phyloP scores from a whole-genome alignment of 495 filamentous ascomycete genomes.

The Talaromyces thailandensis region DNA sequence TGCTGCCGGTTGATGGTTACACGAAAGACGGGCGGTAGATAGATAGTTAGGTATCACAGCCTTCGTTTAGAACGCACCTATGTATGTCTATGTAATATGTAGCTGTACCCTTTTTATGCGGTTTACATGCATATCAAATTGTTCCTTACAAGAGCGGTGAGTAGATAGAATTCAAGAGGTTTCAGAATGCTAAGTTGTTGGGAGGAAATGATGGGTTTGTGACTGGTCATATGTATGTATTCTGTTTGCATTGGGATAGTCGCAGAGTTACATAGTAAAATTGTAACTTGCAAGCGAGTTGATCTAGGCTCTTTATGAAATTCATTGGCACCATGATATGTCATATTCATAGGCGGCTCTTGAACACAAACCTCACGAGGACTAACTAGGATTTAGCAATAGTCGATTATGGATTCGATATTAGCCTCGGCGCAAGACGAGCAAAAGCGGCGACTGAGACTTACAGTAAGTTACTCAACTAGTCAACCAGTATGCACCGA shows the following conservation, averaged over 20 bases:
- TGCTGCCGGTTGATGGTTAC: neutral
- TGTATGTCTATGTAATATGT: neutral
- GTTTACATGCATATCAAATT: neutral
- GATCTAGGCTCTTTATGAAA: neutral
- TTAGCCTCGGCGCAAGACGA: neutral
- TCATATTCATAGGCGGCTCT: neutral
- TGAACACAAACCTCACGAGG: neutral
- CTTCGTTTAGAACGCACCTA: neutral
- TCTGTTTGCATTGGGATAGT: neutral
- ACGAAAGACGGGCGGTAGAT: neutral
- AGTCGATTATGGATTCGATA: neutral
- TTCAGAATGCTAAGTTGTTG: neutral
- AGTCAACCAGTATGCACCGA: neutral
- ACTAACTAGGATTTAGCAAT: neutral
- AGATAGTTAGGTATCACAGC: neutral
- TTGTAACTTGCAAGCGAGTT: neutral
- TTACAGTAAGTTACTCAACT: too few relatives aligned
- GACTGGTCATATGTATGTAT: neutral
- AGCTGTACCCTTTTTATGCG: neutral
- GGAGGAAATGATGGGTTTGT: neutral
- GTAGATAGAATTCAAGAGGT: neutral
- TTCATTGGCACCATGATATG: neutral
- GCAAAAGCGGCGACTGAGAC: too few relatives aligned
- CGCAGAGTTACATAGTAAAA: neutral
- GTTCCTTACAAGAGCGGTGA: constrained; percentile 2